Evolutionary conservation across 2,329 filamentous ascomycete species (phyloP).

Genomic region (Myotisia sp.): DNA sequence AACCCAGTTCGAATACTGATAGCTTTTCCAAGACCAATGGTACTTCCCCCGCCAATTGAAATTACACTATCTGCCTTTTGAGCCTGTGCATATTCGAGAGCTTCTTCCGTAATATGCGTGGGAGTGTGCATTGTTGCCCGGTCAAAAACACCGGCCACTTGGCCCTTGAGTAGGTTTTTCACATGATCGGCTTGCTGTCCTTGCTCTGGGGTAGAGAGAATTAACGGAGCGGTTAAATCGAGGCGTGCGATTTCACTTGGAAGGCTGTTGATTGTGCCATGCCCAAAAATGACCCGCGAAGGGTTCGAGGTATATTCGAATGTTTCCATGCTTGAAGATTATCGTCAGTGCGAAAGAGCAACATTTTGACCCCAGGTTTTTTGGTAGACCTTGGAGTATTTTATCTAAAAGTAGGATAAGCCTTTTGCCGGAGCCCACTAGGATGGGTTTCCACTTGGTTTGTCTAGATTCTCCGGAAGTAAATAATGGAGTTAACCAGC

Average conservation of each 20-base stretch:
- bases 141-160: slow-evolving; percentile 39
- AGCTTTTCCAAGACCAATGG: slow-evolving; percentile 48
- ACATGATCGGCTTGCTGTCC: slow-evolving; percentile 34
- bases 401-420: too few species aligned
- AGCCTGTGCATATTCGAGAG: slow-evolving; percentile 34
- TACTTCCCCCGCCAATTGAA: slow-evolving; percentile 49
- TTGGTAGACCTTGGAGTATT: neutral
- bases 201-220: slow-evolving; percentile 45
- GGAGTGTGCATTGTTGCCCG: slow-evolving; percentile 52
- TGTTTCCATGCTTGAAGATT: slow-evolving; percentile 11
- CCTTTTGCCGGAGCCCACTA: too few species aligned
- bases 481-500: too few species aligned
- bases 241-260: slow-evolving; percentile 32
- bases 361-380: neutral
- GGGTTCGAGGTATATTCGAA: slow-evolving; percentile 45
- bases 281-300: slow-evolving; percentile 43
- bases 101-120: slow-evolving; percentile 42
- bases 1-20: slow-evolving; percentile 40
- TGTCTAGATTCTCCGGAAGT: too few species aligned
- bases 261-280: slow-evolving; percentile 38
- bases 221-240: slow-evolving; percentile 36
- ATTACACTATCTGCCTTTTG: slow-evolving; percentile 41
- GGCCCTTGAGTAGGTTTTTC: slow-evolving; percentile 31
- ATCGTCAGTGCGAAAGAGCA: too few species aligned
- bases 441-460: too few species aligned